Conservation (phyloP, 805 yeast genomes). For the Monosporozyma aquatica region DNA sequence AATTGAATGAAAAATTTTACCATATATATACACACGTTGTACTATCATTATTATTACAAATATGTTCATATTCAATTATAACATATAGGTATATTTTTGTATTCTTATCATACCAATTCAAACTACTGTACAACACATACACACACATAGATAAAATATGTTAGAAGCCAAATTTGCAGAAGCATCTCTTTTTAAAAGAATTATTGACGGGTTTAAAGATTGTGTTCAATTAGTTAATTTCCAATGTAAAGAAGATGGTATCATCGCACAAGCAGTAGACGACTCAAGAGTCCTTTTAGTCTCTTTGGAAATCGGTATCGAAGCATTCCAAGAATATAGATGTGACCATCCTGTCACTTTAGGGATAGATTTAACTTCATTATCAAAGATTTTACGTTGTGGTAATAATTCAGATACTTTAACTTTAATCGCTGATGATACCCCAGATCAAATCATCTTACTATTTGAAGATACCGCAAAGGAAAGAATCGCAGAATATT, state of each 20-base stretch:
- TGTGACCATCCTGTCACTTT: constrained; percentile 89
- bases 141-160: constrained; percentile 39
- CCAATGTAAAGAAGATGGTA: constrained; percentile 92
- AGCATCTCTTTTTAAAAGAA: constrained; percentile 83
- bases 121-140: not conserved
- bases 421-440: constrained; percentile 82
- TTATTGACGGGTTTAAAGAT: constrained; percentile 89
- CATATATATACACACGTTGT: too few relatives aligned
- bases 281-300: constrained; percentile 92
- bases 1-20: not conserved
- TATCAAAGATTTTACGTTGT: constrained; percentile 80
- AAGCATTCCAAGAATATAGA: constrained; percentile 85
- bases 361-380: constrained; percentile 83
- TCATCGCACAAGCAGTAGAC: constrained; percentile 95
- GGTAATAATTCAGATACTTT: constrained; percentile 85
- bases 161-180: constrained; percentile 95
- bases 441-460: constrained; percentile 68
- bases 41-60: not conserved
- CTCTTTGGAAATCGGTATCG: constrained; percentile 76
- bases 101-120: not conserved
- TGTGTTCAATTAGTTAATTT: constrained; percentile 92
- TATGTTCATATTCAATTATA: too few relatives aligned
- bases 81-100: too few relatives aligned
- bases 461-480: constrained; percentile 85
- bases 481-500: constrained; percentile 87